phyloP scores from a whole-genome alignment of 1,139 yeast species.

The Pneumocystis oryctolagi region DNA sequence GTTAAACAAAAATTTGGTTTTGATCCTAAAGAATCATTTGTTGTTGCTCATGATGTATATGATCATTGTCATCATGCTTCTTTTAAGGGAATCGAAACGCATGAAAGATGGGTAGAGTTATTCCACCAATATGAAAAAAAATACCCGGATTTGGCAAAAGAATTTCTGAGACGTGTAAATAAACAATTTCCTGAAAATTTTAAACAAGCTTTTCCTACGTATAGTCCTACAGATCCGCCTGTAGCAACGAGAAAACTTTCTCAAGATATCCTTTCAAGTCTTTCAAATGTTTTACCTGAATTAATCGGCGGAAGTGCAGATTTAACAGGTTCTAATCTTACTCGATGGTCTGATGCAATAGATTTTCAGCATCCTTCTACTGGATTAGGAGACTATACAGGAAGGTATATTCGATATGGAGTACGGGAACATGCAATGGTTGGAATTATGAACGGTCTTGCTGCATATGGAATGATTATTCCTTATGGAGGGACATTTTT shows the following conservation, averaged over 20 bases:
- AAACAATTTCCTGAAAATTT: constrained; percentile 77
- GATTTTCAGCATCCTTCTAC: constrained; percentile 89
- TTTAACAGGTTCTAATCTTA: constrained; percentile 93
- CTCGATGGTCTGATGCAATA: constrained; percentile 68
- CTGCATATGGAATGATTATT: constrained; percentile 88
- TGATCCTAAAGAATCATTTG: constrained; percentile 70
- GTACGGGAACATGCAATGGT: constrained; percentile 99
- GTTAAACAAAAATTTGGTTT: constrained; percentile 76
- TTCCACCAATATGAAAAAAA: constrained; percentile 48
- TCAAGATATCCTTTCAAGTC: constrained; percentile 57
- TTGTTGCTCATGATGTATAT: constrained; percentile 70
- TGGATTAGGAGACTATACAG: constrained; percentile 71
- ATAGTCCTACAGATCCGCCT: constrained; percentile 64
- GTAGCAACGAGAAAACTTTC: constrained; percentile 93
- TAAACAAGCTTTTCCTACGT: constrained; percentile 65
- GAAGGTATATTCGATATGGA: constrained; percentile 96
- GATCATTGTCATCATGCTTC: constrained; percentile 49
- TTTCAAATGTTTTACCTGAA: constrained; percentile 65
- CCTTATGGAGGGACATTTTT: constrained; percentile 97
- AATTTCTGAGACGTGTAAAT: constrained; percentile 63
- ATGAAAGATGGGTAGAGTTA: constrained; percentile 58
- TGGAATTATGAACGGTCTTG: constrained; percentile 95
- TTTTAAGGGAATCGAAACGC: constrained; percentile 46
- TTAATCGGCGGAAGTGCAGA: constrained; percentile 97
- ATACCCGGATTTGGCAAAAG: constrained; percentile 70